A percentile compares a stretch with the other conserved stretches of the same genome.
phyloP scores from a whole-genome alignment of 2,329 filamentous ascomycete species.

The Neofusicoccum umdonicola region DNA sequence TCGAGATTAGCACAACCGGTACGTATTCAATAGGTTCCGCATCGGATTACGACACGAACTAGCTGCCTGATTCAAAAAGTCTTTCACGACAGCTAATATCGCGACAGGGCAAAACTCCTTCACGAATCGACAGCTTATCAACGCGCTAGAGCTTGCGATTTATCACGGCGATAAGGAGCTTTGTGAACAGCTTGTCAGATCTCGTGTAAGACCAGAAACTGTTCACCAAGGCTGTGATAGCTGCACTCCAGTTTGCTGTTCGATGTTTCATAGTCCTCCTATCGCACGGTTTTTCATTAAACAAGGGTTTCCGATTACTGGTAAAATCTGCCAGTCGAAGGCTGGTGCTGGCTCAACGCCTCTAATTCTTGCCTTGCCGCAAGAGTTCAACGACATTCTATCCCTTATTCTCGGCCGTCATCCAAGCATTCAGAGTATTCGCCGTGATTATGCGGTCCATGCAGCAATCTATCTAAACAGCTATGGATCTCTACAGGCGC shows the following conservation, averaged over 20 bases:
- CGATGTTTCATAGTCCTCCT: not conserved
- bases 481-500: not conserved
- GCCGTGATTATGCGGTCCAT: too few species aligned
- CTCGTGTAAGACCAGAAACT: not conserved
- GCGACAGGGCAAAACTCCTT: not conserved
- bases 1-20: not conserved
- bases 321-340: too few species aligned
- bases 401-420: too few species aligned
- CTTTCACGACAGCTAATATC: too few species aligned
- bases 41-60: not conserved
- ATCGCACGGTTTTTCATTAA: not conserved
- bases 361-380: too few species aligned
- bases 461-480: not conserved
- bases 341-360: too few species aligned
- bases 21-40: not conserved
- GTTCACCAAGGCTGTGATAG: not conserved
- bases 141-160: not conserved
- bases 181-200: not conserved
- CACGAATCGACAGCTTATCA: not conserved
- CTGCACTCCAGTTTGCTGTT: not conserved
- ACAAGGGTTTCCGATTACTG: too few species aligned
- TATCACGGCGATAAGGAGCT: rapidly evolving
- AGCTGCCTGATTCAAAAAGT: too few species aligned
- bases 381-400: too few species aligned
- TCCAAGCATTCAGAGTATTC: too few species aligned